Evolutionary conservation across 169 alveolate species (phyloP), one percentile per base, ranked within the genome.

Genomic region (Cyclospora cayetanensis): DNA sequence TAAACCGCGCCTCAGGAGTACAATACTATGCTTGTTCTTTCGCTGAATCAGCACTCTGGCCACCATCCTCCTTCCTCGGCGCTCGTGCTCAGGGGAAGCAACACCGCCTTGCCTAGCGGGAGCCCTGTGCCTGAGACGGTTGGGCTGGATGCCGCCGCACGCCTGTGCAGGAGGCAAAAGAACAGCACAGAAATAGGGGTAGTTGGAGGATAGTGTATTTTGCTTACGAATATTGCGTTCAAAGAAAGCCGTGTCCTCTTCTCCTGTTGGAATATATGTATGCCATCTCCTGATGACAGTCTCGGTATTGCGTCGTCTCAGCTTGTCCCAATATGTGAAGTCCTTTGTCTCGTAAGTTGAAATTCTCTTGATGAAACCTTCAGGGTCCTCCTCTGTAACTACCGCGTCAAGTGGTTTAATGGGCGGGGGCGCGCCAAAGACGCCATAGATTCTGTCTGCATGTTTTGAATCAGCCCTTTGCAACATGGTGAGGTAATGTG

Each of bases 241-340:
- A 65, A 1, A 55, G 63, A 82, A 82, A 2, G 90, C 80, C 27
- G 90, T 53, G 55, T 82, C 90, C 18, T 82, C 63, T 25, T 55
- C 50, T 55, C 43, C 34, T 25, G 31, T 53, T 12, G 55, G 76
- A 11, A 53, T 35, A 60, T 11, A 82, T 9, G 90, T 20, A 29
- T 22, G 53, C 90, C 90, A 82, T 18, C 90, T 27, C 25, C 90
- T n/a, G 41, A 82, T 82, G 39, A 50, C 79, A 20, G 90, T 82
- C 15, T 55, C 29, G 25, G 90, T 82, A 60, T 41, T 35, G 11
- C 12, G 60, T 12, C 90, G 55, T 22, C 90, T 7, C 46, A 82
- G 90, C 9, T 82, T 82, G 63, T 82, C 90, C 90, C 90, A 82
- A 37, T 53, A 60, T 25, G 90, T 82, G 63, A 25, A 82, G 79